Conservation (phyloP, 2,329 filamentous ascomycete genomes). For the Knufia petricola region DNA sequence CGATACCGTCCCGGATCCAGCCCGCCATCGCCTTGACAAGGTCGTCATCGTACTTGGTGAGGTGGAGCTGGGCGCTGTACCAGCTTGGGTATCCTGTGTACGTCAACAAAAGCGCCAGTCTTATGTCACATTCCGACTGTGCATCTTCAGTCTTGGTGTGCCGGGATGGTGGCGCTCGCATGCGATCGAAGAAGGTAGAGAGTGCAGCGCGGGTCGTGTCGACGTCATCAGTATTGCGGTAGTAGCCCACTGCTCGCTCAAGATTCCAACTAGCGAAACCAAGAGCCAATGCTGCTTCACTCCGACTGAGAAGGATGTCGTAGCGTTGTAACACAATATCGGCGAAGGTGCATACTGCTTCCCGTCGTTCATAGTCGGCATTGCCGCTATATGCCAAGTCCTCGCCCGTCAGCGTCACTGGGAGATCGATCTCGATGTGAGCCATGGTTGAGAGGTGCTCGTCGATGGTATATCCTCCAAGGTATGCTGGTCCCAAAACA, state of each 20-base stretch:
- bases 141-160: background rate
- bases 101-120: background rate
- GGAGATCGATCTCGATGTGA: background rate
- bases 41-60: background rate
- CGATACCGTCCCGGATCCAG: background rate
- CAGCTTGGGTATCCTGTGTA: background rate
- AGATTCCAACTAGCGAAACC: background rate
- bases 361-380: background rate
- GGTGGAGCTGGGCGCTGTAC: background rate
- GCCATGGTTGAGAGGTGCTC: background rate
- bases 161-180: background rate
- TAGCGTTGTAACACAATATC: background rate
- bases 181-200: constrained; percentile 1
- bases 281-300: background rate
- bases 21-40: background rate
- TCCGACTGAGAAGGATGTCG: background rate
- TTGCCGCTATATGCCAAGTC: background rate
- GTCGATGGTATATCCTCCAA: background rate
- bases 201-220: background rate
- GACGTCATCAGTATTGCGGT: background rate
- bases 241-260: background rate
- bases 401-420: background rate
- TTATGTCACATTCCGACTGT: background rate
- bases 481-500: background rate
- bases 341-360: background rate